Evolutionary conservation across 257 asterid genomes (phyloP).

Genomic region (Linaria vulgaris): DNA sequence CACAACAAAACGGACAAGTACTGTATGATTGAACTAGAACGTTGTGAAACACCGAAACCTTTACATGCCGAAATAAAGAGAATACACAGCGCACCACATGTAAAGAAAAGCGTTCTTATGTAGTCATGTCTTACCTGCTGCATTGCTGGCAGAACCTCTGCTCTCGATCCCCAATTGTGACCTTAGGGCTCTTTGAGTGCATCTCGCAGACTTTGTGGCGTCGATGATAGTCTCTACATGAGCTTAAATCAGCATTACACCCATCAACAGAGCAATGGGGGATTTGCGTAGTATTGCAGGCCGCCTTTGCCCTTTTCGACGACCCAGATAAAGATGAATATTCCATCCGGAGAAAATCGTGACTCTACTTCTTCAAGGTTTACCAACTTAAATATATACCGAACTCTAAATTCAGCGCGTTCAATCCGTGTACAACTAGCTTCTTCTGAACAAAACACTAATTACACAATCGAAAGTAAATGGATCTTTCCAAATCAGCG

Average conservation of each 20-base stretch:
- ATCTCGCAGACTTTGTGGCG: constrained; percentile 85
- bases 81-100: background rate
- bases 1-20: no score
- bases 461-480: background rate
- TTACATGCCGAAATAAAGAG: no score
- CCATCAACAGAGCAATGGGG: constrained; percentile 84
- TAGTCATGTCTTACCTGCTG: constrained; percentile 92
- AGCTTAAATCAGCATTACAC: constrained; percentile 74
- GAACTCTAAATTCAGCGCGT: background rate
- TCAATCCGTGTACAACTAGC: background rate
- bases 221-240: constrained; percentile 82
- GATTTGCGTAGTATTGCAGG: constrained; percentile 41
- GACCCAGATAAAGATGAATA: constrained; percentile 52
- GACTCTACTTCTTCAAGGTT: background rate
- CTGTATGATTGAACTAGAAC: no score
- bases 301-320: constrained; percentile 73
- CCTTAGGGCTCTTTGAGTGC: constrained; percentile 80
- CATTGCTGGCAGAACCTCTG: constrained; percentile 95
- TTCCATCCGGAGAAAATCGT: constrained; percentile 44
- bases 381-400: constrained; percentile 5
- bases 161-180: constrained; percentile 66
- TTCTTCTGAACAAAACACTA: background rate
- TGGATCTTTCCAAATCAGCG: constrained; percentile 15
- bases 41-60: no score
- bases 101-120: background rate